Evolutionary conservation across 805 yeast species (phyloP), one percentile per base, ranked within the genome.

Genomic region (Wickerhamiella slavikovae): DNA sequence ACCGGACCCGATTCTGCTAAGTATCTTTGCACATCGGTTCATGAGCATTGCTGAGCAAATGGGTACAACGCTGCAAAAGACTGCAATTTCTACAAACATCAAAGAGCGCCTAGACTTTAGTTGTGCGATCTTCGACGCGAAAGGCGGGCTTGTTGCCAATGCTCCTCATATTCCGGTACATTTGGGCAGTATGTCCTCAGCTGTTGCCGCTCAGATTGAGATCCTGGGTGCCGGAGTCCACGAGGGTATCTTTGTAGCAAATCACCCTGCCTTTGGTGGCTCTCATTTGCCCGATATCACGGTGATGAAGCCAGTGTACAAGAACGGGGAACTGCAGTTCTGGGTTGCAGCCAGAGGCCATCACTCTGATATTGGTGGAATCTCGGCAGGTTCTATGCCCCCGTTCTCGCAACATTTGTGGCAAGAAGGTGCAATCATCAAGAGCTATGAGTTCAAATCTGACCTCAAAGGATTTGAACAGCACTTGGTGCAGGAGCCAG

Each of bases 301-400:
- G 0, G 91, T 83, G 9, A 71, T 85, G 26, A 77, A 94, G 0
- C 96, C 96, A 0, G 82, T 83, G 2, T 75, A 79, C 45, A 59
- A 55, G 25, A 64, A 58, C 5, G 26, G 26, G 17, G 44, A 38
- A n/a, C 62, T 79, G 21, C 66, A 80, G 17, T 83, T 83, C 48
- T 83, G 79, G 60, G 82, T 79, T 10, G 96, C 95, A 1, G 73
- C 93, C 0, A 62, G 96, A 38, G 95, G 94, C 2, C 96, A 83
- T 52, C 96, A 85, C 53, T 83, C 94, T 4, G 96, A 83, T 51
- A 83, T 85, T 44, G 95, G 96, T 12, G 91, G 93, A 10, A 67
- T 74, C 34, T 54, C 79, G 21, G 93, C 95, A 1, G 95, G 95
- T 1, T 75, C 92, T 0, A 80, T 83, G 82, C 94, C 95, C 11